Percentiles rank a stretch among this genome's conserved stretches.
Evolutionary conservation across 1,284 basidiomycete species (phyloP).

Genomic region (Spongiforma sp.): DNA sequence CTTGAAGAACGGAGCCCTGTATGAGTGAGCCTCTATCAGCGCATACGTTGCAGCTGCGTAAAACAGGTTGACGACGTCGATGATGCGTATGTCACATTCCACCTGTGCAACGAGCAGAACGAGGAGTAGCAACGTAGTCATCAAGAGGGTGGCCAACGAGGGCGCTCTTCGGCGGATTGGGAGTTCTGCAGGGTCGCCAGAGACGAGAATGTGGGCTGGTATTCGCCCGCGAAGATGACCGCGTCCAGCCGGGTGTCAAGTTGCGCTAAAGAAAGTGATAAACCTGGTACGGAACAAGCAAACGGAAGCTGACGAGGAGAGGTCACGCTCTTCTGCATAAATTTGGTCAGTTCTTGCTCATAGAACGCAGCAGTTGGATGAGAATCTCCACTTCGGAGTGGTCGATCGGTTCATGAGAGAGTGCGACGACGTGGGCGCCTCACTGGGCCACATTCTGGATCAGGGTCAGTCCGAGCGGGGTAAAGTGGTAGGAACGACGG

Average conservation of each 20-base stretch:
- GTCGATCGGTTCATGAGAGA: slow-evolving; percentile 62
- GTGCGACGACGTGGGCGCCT: slow-evolving; percentile 77
- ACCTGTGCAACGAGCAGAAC: slow-evolving; percentile 76
- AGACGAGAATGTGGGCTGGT: slow-evolving; percentile 55
- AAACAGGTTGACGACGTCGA: slow-evolving; percentile 83
- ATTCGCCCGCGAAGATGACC: slow-evolving; percentile 75
- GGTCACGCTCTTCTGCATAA: slow-evolving; percentile 75
- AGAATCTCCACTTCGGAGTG: slow-evolving; percentile 60
- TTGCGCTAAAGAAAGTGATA: slow-evolving; percentile 62
- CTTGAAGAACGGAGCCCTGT: slow-evolving; percentile 48
- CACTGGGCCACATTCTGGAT: slow-evolving; percentile 67
- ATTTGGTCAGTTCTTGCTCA: slow-evolving; percentile 74
- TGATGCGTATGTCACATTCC: slow-evolving; percentile 84
- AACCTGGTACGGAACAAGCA: slow-evolving; percentile 70
- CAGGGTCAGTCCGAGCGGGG: slow-evolving; percentile 72
- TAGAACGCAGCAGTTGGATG: slow-evolving; percentile 64
- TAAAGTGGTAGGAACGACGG: slow-evolving; percentile 70
- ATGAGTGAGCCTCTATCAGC: slow-evolving; percentile 24
- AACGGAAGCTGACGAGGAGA: slow-evolving; percentile 65
- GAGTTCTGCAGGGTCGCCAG: slow-evolving; percentile 25
- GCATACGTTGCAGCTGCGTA: slow-evolving; percentile 71
- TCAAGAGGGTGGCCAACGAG: slow-evolving; percentile 62
- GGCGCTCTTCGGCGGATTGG: slow-evolving; percentile 47
- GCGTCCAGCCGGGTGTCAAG: slow-evolving; percentile 73
- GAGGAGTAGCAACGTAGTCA: no score